Evolutionary conservation across 257 asterid genomes (phyloP).

Genomic region (Sherardia arvensis): DNA sequence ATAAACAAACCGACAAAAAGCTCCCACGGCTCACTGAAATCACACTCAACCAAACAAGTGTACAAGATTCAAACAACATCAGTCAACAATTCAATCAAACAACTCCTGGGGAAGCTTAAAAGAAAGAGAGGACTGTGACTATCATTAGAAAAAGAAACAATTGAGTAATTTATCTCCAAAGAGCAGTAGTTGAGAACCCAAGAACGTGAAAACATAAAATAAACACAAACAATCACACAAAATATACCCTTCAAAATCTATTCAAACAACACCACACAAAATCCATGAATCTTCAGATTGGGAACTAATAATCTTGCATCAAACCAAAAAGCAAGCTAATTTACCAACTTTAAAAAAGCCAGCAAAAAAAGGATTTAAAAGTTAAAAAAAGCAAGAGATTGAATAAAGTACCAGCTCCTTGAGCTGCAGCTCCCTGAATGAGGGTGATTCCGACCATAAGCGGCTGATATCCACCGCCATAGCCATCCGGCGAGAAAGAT

Average conservation of each 20-base stretch:
- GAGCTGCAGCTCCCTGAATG: constrained; percentile 73
- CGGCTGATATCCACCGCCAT: constrained; percentile 40
- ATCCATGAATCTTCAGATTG: neutral
- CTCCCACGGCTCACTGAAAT: neutral
- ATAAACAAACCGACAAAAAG: neutral
- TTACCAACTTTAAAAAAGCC: neutral
- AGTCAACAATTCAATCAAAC: neutral
- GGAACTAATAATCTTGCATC: neutral
- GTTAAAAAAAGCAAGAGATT: constrained; percentile 6
- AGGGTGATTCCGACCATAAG: constrained; percentile 77
- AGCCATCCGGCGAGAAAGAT: constrained; percentile 35
- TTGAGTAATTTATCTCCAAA: neutral
- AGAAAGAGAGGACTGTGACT: neutral
- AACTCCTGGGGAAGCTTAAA: neutral
- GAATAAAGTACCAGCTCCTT: constrained; percentile 57
- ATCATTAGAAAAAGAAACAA: neutral
- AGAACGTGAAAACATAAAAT: neutral
- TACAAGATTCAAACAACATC: neutral
- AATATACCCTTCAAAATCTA: neutral
- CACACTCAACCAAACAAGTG: constrained; percentile 2
- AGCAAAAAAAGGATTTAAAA: neutral
- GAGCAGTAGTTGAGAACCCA: neutral
- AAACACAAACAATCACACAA: neutral
- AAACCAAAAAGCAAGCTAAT: neutral
- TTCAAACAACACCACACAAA: neutral